Percentiles rank a stretch among this genome's conserved stretches.
These are phyloP conservation scores for Aurinia saxatilis DNA, from an alignment of 345 rosid genomes.

Conservation along the genomic window DNA sequence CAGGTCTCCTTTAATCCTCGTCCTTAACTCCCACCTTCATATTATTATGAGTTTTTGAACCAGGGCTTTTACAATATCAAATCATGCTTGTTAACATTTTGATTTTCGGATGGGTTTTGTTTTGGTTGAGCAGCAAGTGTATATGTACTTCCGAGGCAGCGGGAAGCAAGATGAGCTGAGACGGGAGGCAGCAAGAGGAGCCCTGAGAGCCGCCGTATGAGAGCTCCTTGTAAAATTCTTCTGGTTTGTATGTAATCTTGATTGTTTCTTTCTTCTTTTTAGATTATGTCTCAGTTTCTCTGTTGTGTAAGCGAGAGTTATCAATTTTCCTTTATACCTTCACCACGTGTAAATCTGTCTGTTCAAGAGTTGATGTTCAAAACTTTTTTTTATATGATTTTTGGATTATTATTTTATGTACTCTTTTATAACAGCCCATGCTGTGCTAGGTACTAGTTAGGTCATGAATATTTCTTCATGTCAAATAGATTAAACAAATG, in stretches of 20 bases:
- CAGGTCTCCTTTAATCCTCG: conserved; percentile 42
- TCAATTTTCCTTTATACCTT: not conserved
- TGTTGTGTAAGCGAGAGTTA: not conserved
- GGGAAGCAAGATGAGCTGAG: conserved; percentile 63
- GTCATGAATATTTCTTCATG: too few species aligned
- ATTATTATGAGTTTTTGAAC: not conserved
- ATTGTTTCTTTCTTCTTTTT: not conserved
- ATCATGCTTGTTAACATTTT: not conserved
- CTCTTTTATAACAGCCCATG: too few species aligned
- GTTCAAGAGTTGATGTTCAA: conserved; percentile 8
- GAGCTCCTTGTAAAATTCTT: not conserved
- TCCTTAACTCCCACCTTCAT: conserved; percentile 6
- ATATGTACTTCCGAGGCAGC: conserved; percentile 81
- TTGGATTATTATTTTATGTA: not conserved
- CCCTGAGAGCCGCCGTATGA: conserved; percentile 66
- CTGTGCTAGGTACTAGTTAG: too few species aligned
- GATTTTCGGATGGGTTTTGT: not conserved
- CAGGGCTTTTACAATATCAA: not conserved
- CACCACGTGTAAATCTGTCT: conserved; percentile 21
- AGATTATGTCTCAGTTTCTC: not conserved
- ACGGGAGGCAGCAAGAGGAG: conserved; percentile 50
- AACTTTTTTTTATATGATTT: too few species aligned
- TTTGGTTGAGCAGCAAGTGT: conserved; percentile 55
- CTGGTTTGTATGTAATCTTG: conserved; percentile 14
- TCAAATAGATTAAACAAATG: too few species aligned